Evolutionary conservation across 257 asterid genomes (phyloP).

Genomic region (Cruciata laevipes): DNA sequence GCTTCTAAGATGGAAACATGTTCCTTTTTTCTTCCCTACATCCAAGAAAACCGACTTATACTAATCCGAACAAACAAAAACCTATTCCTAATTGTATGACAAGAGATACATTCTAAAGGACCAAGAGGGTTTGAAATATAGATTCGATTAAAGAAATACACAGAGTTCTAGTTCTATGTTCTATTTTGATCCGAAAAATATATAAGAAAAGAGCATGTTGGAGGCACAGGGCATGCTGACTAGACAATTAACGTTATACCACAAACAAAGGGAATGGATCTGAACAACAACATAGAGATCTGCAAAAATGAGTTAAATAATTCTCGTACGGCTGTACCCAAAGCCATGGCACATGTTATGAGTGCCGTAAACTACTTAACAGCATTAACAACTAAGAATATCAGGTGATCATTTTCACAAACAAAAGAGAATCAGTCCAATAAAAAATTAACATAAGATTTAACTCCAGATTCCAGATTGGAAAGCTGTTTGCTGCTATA

Average conservation of each 20-base stretch:
- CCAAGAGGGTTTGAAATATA: no score
- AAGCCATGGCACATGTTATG: slow-evolving; percentile 18
- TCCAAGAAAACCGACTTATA: not conserved
- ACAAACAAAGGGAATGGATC: slow-evolving; percentile 5
- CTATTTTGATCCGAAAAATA: not conserved
- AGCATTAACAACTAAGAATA: not conserved
- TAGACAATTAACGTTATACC: not conserved
- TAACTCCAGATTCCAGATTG: slow-evolving; percentile 1
- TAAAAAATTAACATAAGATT: not conserved
- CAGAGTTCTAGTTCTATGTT: no score
- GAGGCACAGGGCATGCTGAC: not conserved
- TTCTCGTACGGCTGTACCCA: slow-evolving; percentile 7
- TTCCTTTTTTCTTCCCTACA: not conserved
- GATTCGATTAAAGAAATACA: not conserved
- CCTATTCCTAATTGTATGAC: not conserved
- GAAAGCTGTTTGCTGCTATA: not conserved
- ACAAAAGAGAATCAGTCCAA: not conserved
- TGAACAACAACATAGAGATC: slow-evolving; percentile 20
- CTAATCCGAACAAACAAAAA: not conserved
- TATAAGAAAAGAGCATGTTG: not conserved
- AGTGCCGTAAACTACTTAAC: not conserved
- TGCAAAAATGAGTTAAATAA: slow-evolving; percentile 13
- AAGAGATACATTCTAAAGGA: not conserved
- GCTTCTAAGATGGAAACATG: no score
- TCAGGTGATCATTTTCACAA: slow-evolving; percentile 1